Evolutionary conservation across 2,329 filamentous ascomycete genomes (phyloP).

Genomic region (Bertia moriformis): DNA sequence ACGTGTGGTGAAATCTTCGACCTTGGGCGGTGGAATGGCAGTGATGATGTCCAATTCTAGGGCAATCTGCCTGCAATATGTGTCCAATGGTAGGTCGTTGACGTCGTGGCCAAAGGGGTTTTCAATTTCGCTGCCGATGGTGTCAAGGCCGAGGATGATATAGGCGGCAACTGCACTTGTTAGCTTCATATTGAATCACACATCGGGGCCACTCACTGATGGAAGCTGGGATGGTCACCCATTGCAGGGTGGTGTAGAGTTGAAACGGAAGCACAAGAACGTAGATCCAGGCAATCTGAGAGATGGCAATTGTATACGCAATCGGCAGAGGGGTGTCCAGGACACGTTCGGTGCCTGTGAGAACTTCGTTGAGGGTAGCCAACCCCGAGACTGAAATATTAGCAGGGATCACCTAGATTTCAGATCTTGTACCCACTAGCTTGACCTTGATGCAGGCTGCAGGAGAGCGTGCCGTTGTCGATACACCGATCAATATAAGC

Average conservation of each 20-base stretch:
- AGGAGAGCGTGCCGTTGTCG: conserved; percentile 17
- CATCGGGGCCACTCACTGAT: conserved; percentile 12
- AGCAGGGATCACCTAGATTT: conserved; percentile 18
- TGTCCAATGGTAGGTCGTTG: conserved; percentile 52
- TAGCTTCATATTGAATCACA: not conserved
- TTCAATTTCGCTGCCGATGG: conserved; percentile 55
- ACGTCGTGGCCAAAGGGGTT: conserved; percentile 58
- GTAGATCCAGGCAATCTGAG: conserved; percentile 57
- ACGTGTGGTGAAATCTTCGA: conserved; percentile 29
- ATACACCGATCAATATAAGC: conserved; percentile 10
- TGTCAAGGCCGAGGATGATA: conserved; percentile 51
- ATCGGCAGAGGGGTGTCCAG: conserved; percentile 51
- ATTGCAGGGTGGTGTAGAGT: conserved; percentile 34
- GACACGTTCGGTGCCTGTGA: conserved; percentile 47
- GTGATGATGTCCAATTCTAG: conserved; percentile 51
- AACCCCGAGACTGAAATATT: conserved; percentile 16
- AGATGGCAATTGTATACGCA: conserved; percentile 54
- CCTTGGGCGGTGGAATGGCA: conserved; percentile 31
- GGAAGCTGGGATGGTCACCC: conserved; percentile 50
- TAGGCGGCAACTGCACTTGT: conserved; percentile 30
- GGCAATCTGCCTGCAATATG: conserved; percentile 50
- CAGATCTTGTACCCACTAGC: conserved; percentile 5
- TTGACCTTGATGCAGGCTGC: not conserved
- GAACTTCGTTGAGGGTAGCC: conserved; percentile 38
- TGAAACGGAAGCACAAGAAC: conserved; percentile 53